phyloP scores from a whole-genome alignment of 495 filamentous ascomycete genomes.

The Aspergillus sparsus region DNA sequence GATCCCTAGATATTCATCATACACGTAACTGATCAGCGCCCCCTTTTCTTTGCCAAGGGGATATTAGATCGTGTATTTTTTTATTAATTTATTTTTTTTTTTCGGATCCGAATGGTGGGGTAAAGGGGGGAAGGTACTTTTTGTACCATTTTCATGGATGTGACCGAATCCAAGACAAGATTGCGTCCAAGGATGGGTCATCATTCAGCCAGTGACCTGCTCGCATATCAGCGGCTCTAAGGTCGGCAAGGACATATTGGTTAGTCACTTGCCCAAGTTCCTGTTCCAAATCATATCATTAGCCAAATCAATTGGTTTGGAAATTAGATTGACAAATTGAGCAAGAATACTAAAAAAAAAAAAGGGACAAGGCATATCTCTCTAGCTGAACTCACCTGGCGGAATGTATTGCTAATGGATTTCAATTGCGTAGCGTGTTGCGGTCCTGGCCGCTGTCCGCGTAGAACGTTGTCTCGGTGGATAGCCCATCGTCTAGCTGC shows the following conservation, averaged over 20 bases:
- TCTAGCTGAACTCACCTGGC: slow-evolving; percentile 52
- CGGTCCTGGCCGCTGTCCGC: slow-evolving; percentile 61
- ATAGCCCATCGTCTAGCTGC: slow-evolving; percentile 81
- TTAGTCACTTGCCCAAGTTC: slow-evolving; percentile 70
- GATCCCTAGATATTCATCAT: slow-evolving; percentile 7
- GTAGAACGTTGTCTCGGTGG: slow-evolving; percentile 64
- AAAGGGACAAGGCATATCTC: not conserved
- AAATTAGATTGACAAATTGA: not conserved
- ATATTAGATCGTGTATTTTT: not conserved
- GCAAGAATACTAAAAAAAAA: not conserved
- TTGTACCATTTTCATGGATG: slow-evolving; percentile 30
- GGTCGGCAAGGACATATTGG: slow-evolving; percentile 62
- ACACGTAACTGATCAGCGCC: slow-evolving; percentile 3
- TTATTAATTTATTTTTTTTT: not conserved
- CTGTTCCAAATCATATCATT: slow-evolving; percentile 37
- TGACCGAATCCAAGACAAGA: slow-evolving; percentile 47
- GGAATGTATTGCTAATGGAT: slow-evolving; percentile 58
- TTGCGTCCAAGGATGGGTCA: slow-evolving; percentile 57
- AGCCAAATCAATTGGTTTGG: slow-evolving; percentile 6
- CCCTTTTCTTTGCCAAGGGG: slow-evolving; percentile 4
- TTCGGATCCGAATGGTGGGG: not conserved
- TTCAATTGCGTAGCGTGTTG: slow-evolving; percentile 61
- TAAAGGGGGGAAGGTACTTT: not conserved
- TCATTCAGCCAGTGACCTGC: slow-evolving; percentile 75
- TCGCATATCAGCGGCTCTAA: slow-evolving; percentile 61